A percentile compares a stretch with the other conserved stretches of the same genome.
phyloP scores from a whole-genome alignment of 2,329 filamentous ascomycete genomes.

The Pyrenochaeta sp. region DNA sequence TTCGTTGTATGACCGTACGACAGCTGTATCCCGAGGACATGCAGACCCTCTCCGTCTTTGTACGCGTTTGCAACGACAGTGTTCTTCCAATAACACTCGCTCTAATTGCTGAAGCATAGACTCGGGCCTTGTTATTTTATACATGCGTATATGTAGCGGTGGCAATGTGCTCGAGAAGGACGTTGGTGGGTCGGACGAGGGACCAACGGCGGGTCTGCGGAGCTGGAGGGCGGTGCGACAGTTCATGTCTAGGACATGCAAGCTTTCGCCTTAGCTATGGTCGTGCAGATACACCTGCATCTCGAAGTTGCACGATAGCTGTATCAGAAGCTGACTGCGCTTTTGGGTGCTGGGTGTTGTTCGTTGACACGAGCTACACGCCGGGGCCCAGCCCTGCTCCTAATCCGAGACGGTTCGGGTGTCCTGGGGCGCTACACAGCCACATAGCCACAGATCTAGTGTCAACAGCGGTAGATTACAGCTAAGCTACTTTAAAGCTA shows the following conservation, averaged over 20 bases:
- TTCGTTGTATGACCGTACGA: constrained; percentile 21
- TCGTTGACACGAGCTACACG: constrained; percentile 13
- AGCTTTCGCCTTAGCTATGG: constrained; percentile 19
- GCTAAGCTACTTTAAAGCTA: too few species aligned
- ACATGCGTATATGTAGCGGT: constrained; percentile 20
- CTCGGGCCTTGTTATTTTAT: constrained; percentile 22
- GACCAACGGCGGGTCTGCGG: constrained; percentile 19
- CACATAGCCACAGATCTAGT: constrained; percentile 9
- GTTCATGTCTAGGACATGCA: constrained; percentile 16
- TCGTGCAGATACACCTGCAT: constrained; percentile 16
- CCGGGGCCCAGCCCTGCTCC: background rate
- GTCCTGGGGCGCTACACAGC: constrained; percentile 6
- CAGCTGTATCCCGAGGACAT: constrained; percentile 26
- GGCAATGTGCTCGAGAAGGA: constrained; percentile 17
- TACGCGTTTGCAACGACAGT: constrained; percentile 16
- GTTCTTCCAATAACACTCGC: constrained; percentile 12
- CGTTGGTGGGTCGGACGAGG: constrained; percentile 13
- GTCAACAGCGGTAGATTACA: constrained; percentile 17
- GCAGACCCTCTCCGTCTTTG: constrained; percentile 22
- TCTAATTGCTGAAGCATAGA: constrained; percentile 24
- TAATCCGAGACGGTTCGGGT: constrained; percentile 5
- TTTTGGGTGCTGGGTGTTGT: constrained; percentile 10
- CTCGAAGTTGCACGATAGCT: constrained; percentile 17
- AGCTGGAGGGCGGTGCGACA: constrained; percentile 11
- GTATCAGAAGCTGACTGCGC: constrained; percentile 13